Evolutionary conservation across 2,329 filamentous ascomycete species (phyloP).

Genomic region (Metarhizium robertsii): DNA sequence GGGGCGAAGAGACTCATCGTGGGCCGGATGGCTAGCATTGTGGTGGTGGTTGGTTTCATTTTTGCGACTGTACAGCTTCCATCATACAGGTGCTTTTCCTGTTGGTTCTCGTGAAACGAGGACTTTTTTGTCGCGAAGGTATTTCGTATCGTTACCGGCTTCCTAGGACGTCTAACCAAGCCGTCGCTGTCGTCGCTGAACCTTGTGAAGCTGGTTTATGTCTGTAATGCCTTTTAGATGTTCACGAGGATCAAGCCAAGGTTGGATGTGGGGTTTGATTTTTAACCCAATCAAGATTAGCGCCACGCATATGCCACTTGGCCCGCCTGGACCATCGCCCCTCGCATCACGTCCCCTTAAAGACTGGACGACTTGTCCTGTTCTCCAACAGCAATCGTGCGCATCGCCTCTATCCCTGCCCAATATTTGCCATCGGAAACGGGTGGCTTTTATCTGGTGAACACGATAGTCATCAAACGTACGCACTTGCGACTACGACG

Average conservation of each 20-base stretch:
- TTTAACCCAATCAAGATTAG: conserved; percentile 24
- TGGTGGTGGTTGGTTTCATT: conserved; percentile 35
- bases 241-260: background rate
- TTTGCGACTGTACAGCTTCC: conserved; percentile 27
- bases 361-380: conserved; percentile 1
- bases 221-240: background rate
- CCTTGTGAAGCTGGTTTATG: background rate
- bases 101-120: conserved; percentile 1
- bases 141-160: background rate
- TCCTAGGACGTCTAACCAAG: background rate
- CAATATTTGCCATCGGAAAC: background rate
- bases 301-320: conserved; percentile 32
- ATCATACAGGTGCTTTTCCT: conserved; percentile 19
- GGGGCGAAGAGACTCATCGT: conserved; percentile 17
- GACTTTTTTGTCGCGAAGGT: background rate
- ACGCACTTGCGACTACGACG: background rate
- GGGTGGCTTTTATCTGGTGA: background rate
- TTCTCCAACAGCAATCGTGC: background rate
- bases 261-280: conserved; percentile 16
- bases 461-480: background rate
- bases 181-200: background rate
- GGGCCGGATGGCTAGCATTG: conserved; percentile 25
- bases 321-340: conserved; percentile 18
- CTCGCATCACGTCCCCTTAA: conserved; percentile 28
- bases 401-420: background rate